Evolutionary conservation across 306 rosid species (phyloP).

Genomic region (Gynostemma pentaphyllum): DNA sequence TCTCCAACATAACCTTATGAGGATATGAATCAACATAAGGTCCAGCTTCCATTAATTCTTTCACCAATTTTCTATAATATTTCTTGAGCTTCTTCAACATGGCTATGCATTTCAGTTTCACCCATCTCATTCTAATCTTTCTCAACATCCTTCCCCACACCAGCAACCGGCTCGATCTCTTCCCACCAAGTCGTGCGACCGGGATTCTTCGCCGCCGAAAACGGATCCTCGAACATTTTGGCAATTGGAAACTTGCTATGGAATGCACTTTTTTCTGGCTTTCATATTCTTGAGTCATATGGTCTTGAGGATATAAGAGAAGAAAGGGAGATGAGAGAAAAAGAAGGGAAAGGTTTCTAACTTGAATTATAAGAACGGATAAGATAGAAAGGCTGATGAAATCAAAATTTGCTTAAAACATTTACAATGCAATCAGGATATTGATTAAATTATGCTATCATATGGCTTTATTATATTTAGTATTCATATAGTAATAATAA

Average conservation of each 20-base stretch:
- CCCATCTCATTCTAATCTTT: not conserved
- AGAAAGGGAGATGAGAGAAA: too few species aligned
- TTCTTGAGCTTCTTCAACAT: not conserved
- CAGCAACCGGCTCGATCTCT: not conserved
- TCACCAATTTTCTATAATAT: not conserved
- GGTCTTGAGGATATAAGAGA: too few species aligned
- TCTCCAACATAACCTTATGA: not conserved
- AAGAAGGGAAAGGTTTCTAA: too few species aligned
- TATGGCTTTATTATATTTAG: too few species aligned
- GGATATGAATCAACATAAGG: not conserved
- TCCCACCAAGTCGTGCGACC: slow-evolving; percentile 4
- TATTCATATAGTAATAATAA: too few species aligned
- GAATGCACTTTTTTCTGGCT: not conserved
- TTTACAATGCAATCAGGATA: too few species aligned
- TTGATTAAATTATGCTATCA: too few species aligned
- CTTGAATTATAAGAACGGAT: too few species aligned
- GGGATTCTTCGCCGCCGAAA: not conserved
- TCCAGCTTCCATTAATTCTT: not conserved
- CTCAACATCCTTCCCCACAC: not conserved
- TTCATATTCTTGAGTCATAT: not conserved
- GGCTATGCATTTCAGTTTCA: not conserved
- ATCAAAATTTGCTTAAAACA: too few species aligned
- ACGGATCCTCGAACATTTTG: not conserved
- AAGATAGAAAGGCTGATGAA: too few species aligned
- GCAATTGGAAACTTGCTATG: not conserved